Evolutionary conservation across 345 rosid genomes (phyloP).

Genomic region (Camelina laxa): DNA sequence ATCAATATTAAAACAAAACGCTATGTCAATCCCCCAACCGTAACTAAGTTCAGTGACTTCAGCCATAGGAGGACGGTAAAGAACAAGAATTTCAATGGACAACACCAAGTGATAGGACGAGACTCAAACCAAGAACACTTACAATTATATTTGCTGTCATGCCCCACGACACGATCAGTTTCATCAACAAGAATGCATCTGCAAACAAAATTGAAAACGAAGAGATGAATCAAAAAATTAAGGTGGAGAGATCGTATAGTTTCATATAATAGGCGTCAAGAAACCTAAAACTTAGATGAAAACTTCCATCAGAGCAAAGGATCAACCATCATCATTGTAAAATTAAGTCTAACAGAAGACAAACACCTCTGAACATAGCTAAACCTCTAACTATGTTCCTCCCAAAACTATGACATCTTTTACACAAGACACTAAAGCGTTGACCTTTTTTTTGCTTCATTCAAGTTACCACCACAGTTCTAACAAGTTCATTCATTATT

Average conservation of each 20-base stretch:
- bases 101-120: background rate
- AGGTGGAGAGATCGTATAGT: background rate
- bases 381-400: conserved; percentile 12
- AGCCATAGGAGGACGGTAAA: background rate
- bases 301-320: conserved; percentile 6
- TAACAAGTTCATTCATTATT: background rate
- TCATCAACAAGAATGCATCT: conserved; percentile 99
- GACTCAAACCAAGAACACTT: conserved; percentile 42
- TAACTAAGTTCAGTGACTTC: background rate
- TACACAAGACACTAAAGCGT: conserved; percentile 7
- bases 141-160: conserved; percentile 90
- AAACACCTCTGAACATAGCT: conserved; percentile 3
- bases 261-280: background rate
- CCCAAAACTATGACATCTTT: conserved; percentile 3
- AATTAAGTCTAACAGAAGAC: background rate
- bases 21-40: background rate
- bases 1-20: background rate
- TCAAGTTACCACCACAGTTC: background rate
- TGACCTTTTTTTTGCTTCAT: conserved; percentile 14
- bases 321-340: background rate
- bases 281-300: background rate
- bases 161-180: conserved; percentile 82
- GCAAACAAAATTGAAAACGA: conserved; percentile 40
- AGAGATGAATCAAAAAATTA: background rate
- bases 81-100: background rate